Conservation (phyloP, 768 basidiomycete genomes). For the Rhodotorula diobovata region DNA sequence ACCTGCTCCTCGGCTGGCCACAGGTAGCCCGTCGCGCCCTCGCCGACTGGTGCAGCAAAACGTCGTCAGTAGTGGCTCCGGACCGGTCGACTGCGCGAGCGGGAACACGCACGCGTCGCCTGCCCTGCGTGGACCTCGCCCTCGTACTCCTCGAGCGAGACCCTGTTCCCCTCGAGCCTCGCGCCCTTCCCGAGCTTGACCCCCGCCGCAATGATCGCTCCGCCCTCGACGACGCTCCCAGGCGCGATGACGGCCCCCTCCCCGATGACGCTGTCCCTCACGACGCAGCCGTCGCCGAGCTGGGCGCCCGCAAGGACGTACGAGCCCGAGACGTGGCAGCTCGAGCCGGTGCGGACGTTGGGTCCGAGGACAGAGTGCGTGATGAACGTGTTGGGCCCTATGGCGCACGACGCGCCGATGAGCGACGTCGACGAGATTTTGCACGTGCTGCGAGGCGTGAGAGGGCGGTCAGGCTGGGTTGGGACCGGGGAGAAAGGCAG, state of each 20-base stretch:
- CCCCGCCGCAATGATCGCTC: slow-evolving; percentile 75
- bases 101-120: background rate
- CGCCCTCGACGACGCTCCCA: slow-evolving; percentile 62
- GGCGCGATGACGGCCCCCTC: slow-evolving; percentile 60
- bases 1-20: slow-evolving; percentile 61
- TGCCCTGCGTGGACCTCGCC: slow-evolving; percentile 48
- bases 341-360: slow-evolving; percentile 45
- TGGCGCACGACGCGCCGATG: slow-evolving; percentile 68
- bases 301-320: slow-evolving; percentile 72
- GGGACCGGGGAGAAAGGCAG: background rate
- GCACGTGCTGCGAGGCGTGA: slow-evolving; percentile 59
- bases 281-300: slow-evolving; percentile 61
- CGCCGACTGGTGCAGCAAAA: slow-evolving; percentile 53
- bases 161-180: slow-evolving; percentile 50
- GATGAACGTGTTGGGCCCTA: slow-evolving; percentile 68
- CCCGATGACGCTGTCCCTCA: slow-evolving; percentile 77
- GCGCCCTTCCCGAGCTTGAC: slow-evolving; percentile 74
- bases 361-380: slow-evolving; percentile 50
- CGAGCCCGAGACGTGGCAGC: slow-evolving; percentile 53
- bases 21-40: slow-evolving; percentile 67
- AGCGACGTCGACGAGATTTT: slow-evolving; percentile 75
- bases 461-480: background rate
- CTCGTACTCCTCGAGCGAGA: slow-evolving; percentile 37
- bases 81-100: slow-evolving; percentile 35
- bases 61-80: background rate